Percentiles rank a stretch among this genome's conserved stretches.
Conservation (phyloP, 1,284 basidiomycete genomes). For the Cryptococcus hybrid region DNA sequence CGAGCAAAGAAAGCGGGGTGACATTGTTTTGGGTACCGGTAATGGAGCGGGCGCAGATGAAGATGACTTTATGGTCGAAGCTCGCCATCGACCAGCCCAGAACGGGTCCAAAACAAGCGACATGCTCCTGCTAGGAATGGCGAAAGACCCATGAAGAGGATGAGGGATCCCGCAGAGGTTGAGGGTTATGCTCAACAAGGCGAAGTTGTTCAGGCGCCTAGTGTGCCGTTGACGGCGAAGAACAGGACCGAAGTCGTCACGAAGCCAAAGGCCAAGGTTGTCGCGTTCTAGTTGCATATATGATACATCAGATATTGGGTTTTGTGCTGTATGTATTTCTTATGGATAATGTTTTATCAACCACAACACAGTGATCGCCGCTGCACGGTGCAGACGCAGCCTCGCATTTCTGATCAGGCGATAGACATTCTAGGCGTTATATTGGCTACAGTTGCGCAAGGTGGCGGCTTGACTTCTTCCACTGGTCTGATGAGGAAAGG, state of each 20-base stretch:
- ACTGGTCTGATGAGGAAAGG: too few species aligned
- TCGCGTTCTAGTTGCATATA: slow-evolving; percentile 20
- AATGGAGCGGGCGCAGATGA: slow-evolving; percentile 72
- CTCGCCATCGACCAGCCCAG: slow-evolving; percentile 56
- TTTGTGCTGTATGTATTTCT: too few species aligned
- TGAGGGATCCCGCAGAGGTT: slow-evolving; percentile 11
- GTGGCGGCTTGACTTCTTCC: too few species aligned
- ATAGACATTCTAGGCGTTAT: too few species aligned
- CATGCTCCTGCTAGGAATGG: slow-evolving; percentile 41
- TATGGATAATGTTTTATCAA: too few species aligned
- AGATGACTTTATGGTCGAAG: slow-evolving; percentile 84
- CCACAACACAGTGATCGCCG: too few species aligned
- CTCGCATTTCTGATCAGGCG: too few species aligned
- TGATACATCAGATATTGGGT: too few species aligned
- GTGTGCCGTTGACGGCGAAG: slow-evolving; percentile 10
- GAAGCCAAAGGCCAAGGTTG: slow-evolving; percentile 28
- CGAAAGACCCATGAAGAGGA: slow-evolving; percentile 21
- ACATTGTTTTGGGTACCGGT: slow-evolving; percentile 25
- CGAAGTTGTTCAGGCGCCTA: neutral
- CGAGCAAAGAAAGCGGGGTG: slow-evolving; percentile 66
- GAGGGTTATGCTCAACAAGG: slow-evolving; percentile 1
- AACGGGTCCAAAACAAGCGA: slow-evolving; percentile 18
- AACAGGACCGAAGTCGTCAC: slow-evolving; percentile 1
- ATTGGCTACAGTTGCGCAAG: too few species aligned
- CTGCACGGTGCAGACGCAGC: too few species aligned